Evolutionary conservation across 768 basidiomycete genomes (phyloP), one percentile per base, ranked within the genome.

Genomic region (Scleroderma citrinum): DNA sequence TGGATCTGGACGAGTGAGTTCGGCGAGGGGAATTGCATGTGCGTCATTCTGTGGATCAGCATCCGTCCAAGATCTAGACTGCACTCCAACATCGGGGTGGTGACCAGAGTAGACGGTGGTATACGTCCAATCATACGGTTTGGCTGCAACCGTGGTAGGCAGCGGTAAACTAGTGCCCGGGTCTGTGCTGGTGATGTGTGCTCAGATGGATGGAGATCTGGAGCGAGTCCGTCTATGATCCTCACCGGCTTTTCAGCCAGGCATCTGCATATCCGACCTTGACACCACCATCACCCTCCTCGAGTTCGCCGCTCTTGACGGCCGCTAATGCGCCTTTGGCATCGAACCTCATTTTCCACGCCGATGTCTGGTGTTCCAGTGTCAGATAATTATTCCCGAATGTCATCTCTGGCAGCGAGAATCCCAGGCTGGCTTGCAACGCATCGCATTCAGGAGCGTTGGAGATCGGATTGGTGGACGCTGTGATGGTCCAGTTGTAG

Each of bases 111-210:
- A 93, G 3, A 77, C 82, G 2, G 92, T 90, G 2, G 94, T 96
- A 65, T 96, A 98, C 11, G 96, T 99, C 96, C 96, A 98, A 62
- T 99, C 96, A 66, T 90, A 97, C 0, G 85, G 87, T 57, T 94
- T 96, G 7, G 91, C 85, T 0, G 76, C 62, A 19, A 83, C 78
- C 5, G 87, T 87, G 53, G 76, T 66, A 3, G 89, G 87, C 70
- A 89, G 80, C 0, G 85, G 81, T 12, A 81, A 65, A 36, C 63
- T 66, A 13, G 89, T 83, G 20, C 75, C 72, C 1, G 87, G 78
- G 46, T 77, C 81, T 59, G 83, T 87, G 58, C 89, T 90, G 59
- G 48, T 37, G 63, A 62, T 20, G 35, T 37, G 60, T 62, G 39
- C 58, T 61, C 43, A 67, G 62, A 65, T 54, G 39, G 55, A 51